phyloP scores from a whole-genome alignment of 2,329 filamentous ascomycete species.

The Colletotrichum eremochloae region DNA sequence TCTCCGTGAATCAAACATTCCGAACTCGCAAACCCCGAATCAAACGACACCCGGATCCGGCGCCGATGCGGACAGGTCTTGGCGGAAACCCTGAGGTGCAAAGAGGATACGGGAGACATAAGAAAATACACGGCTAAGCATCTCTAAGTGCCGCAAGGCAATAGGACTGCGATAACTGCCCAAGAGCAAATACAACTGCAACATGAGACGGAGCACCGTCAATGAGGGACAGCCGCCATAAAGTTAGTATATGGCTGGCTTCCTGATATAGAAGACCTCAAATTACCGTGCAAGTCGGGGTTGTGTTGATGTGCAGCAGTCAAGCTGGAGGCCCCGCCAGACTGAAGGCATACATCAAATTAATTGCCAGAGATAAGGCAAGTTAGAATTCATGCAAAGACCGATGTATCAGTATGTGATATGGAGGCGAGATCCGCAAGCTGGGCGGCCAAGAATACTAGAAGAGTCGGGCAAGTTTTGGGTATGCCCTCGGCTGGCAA shows the following conservation, averaged over 20 bases:
- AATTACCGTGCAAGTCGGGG: too few relatives aligned
- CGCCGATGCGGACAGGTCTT: not conserved
- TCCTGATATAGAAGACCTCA: not conserved
- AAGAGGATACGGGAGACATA: not conserved
- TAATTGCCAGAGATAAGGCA: too few relatives aligned
- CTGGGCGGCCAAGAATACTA: too few relatives aligned
- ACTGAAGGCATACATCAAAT: not conserved
- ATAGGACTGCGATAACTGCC: not conserved
- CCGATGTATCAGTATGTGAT: not conserved
- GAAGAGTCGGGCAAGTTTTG: not conserved
- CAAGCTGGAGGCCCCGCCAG: not conserved
- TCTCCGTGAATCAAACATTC: not conserved
- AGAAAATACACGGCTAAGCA: not conserved
- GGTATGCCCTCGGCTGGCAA: not conserved
- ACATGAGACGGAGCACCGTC: not conserved
- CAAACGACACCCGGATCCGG: slow-evolving; percentile 4
- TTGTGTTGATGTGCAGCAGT: not conserved
- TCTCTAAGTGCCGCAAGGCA: not conserved
- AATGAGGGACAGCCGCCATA: too few relatives aligned
- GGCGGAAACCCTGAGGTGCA: not conserved
- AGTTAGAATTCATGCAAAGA: not conserved
- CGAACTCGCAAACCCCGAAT: slow-evolving; percentile 4
- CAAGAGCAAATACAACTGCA: not conserved
- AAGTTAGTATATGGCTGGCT: not conserved
- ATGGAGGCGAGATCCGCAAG: not conserved